phyloP scores from a whole-genome alignment of 306 rosid genomes.

The Pyrus bretschneideri region DNA sequence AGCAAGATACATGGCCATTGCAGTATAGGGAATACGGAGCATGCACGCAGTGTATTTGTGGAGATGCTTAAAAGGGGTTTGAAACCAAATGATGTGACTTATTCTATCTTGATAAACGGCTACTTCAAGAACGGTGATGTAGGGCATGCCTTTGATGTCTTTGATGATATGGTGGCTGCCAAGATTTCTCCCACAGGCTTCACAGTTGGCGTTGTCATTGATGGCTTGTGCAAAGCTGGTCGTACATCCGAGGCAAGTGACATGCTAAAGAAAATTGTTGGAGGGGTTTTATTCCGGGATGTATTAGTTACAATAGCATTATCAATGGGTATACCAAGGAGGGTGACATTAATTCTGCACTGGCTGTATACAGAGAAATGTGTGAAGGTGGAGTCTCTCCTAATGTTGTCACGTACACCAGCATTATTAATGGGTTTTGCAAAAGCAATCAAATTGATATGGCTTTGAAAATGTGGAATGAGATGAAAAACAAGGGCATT shows the following conservation, averaged over 20 bases:
- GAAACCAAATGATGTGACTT: conserved; percentile 51
- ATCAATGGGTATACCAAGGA: conserved; percentile 61
- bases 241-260: conserved; percentile 41
- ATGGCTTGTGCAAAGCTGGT: conserved; percentile 74
- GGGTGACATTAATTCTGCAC: conserved; percentile 47
- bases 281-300: conserved; percentile 47
- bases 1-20: conserved; percentile 58
- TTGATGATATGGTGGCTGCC: conserved; percentile 51
- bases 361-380: conserved; percentile 46
- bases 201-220: conserved; percentile 42
- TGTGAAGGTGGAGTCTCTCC: conserved; percentile 51
- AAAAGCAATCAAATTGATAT: conserved; percentile 46
- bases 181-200: conserved; percentile 42
- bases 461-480: conserved; percentile 57
- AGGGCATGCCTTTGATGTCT: conserved; percentile 35
- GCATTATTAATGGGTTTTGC: conserved; percentile 56
- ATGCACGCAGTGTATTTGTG: conserved; percentile 31
- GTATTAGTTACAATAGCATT: conserved; percentile 55
- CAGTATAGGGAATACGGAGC: conserved; percentile 43
- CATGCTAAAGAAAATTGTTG: conserved; percentile 35
- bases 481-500: conserved; percentile 55
- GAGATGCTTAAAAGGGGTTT: conserved; percentile 49
- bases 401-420: conserved; percentile 52
- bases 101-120: conserved; percentile 49
- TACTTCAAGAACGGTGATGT: conserved; percentile 49